Conservation (phyloP, 306 rosid genomes). For the Mucuna pruriens region DNA sequence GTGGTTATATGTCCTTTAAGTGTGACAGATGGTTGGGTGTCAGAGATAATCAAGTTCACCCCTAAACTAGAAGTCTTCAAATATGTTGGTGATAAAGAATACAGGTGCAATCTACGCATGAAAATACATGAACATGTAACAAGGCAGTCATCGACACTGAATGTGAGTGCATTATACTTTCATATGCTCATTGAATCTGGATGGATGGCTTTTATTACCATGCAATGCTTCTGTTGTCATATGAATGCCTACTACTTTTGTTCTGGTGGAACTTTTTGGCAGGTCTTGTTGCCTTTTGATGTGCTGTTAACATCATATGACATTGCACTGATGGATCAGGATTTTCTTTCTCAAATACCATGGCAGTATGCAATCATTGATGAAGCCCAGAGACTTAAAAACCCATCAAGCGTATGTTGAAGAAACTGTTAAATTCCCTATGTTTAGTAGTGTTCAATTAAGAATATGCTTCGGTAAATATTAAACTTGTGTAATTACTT, state of each 20-base stretch:
- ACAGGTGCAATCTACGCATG: constrained; percentile 61
- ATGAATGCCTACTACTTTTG: constrained; percentile 27
- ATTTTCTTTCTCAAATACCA: constrained; percentile 94
- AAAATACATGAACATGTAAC: constrained; percentile 57
- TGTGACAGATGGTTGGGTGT: constrained; percentile 92
- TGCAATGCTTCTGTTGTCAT: constrained; percentile 1
- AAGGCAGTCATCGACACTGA: constrained; percentile 43
- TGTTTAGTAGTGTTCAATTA: constrained; percentile 10
- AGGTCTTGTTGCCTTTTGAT: constrained; percentile 82
- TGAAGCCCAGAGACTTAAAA: constrained; percentile 97
- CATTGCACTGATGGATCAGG: constrained; percentile 85
- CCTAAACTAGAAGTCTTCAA: constrained; percentile 65
- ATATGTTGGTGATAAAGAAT: constrained; percentile 91
- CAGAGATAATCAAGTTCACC: constrained; percentile 77
- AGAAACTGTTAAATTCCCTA: constrained; percentile 16
- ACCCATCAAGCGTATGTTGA: constrained; percentile 85
- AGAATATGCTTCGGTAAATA: neutral
- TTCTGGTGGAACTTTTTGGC: constrained; percentile 40
- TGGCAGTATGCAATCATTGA: constrained; percentile 90
- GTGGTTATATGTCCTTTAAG: constrained; percentile 95
- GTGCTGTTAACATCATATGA: constrained; percentile 90
- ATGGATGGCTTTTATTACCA: constrained; percentile 10
- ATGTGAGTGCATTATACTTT: constrained; percentile 54
- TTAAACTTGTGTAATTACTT: constrained; percentile 13
- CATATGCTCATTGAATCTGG: neutral